phyloP scores from a whole-genome alignment of 441 rosid species.

The Erysimum cheiri region DNA sequence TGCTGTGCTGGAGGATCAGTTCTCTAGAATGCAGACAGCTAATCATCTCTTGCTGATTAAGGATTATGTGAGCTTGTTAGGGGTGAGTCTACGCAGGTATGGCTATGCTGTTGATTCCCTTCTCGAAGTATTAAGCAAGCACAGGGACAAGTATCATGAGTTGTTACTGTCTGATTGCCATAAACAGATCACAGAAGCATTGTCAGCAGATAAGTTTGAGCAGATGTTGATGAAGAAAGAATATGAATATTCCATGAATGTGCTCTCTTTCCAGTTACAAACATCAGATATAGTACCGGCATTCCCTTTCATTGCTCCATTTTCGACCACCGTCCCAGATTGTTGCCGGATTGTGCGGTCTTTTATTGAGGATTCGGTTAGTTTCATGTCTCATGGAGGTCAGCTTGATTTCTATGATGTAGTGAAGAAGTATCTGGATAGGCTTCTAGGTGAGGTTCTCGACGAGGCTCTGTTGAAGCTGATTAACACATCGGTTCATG shows the following conservation, averaged over 20 bases:
- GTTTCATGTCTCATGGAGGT: slow-evolving; percentile 95
- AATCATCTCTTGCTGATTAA: slow-evolving; percentile 90
- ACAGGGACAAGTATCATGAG: slow-evolving; percentile 94
- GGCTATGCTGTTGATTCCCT: slow-evolving; percentile 86
- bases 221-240: slow-evolving; percentile 99
- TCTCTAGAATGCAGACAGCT: slow-evolving; percentile 98
- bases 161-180: slow-evolving; percentile 88
- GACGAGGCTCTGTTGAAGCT: slow-evolving; percentile 86
- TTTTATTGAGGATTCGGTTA: slow-evolving; percentile 94
- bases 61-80: slow-evolving; percentile 95
- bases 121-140: slow-evolving; percentile 92
- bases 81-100: slow-evolving; percentile 84
- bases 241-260: slow-evolving; percentile 95
- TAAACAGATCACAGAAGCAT: slow-evolving; percentile 88
- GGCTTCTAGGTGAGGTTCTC: slow-evolving; percentile 83
- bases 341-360: slow-evolving; percentile 95
- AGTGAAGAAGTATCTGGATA: slow-evolving; percentile 89
- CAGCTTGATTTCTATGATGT: slow-evolving; percentile 92
- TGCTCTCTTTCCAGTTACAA: slow-evolving; percentile 93
- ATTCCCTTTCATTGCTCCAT: slow-evolving; percentile 90
- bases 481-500: slow-evolving; percentile 75
- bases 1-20: slow-evolving; percentile 93
- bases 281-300: slow-evolving; percentile 87
- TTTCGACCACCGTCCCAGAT: slow-evolving; percentile 92
- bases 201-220: slow-evolving; percentile 90